These are phyloP conservation scores for Rhizophagus clarus DNA, from an alignment of 192 early-diverging fungal species.

Conservation along the genomic window DNA sequence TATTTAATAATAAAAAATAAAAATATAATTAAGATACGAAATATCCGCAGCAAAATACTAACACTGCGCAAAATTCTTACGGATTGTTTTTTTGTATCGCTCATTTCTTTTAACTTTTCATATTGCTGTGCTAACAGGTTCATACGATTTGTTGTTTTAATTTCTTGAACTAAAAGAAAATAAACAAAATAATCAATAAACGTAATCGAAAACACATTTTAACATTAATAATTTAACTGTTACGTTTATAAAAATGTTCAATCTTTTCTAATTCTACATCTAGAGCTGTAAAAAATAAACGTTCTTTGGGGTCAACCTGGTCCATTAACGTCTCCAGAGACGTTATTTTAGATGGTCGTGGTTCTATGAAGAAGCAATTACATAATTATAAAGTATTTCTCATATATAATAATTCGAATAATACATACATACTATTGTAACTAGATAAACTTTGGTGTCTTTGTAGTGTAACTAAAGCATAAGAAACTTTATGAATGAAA, in stretches of 20 bases:
- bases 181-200: background rate
- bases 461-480: background rate
- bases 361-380: too few relatives aligned
- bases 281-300: background rate
- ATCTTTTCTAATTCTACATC: background rate
- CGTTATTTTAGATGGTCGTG: background rate
- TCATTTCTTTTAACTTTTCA: background rate
- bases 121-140: background rate
- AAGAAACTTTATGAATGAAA: background rate
- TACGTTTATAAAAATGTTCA: conserved; percentile 3
- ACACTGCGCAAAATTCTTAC: background rate
- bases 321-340: conserved; percentile 2
- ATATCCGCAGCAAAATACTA: background rate
- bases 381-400: too few relatives aligned
- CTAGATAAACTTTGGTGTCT: background rate
- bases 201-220: background rate
- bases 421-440: background rate
- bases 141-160: background rate
- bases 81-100: background rate
- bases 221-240: background rate
- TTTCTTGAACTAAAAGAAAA: background rate
- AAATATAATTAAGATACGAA: background rate
- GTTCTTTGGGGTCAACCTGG: background rate
- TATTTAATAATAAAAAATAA: background rate
- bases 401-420: background rate